Conservation (phyloP, 2,329 filamentous ascomycete species). For the Sclerotinia nivalis region DNA sequence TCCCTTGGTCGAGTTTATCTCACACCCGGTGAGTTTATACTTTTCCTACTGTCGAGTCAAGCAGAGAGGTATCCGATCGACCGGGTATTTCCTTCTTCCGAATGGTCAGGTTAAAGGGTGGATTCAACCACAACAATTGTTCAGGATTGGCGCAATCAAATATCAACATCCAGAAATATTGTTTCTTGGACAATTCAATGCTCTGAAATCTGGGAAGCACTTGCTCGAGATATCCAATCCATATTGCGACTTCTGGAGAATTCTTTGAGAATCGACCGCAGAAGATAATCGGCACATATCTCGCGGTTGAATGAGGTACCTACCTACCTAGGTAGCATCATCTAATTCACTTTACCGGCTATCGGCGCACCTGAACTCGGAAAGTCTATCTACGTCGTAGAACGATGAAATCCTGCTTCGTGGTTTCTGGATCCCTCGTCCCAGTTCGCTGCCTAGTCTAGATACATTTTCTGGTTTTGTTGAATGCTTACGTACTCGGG, state of each 20-base stretch:
- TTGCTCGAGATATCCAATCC: neutral
- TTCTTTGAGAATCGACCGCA: neutral
- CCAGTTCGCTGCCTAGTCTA: neutral
- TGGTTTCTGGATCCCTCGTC: neutral
- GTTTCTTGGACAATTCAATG: neutral
- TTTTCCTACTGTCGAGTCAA: neutral
- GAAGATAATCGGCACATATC: neutral
- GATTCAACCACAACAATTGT: constrained; percentile 15
- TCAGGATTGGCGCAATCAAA: neutral
- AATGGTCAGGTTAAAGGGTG: neutral
- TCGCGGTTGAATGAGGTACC: neutral
- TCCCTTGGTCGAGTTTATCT: constrained; percentile 5
- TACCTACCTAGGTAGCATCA: constrained; percentile 1
- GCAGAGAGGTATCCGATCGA: constrained; percentile 12
- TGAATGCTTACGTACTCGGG: neutral
- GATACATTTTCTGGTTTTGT: neutral
- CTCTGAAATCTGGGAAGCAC: neutral
- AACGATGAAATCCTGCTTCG: neutral
- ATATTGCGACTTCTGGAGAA: neutral
- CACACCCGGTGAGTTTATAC: constrained; percentile 23
- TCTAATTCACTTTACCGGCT: constrained; percentile 2
- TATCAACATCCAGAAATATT: neutral
- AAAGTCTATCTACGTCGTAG: neutral
- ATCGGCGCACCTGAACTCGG: neutral
- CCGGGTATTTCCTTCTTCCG: constrained; percentile 6